Evolutionary conservation across 2,329 filamentous ascomycete genomes (phyloP).

Genomic region (Thermomyces lanuginosus): DNA sequence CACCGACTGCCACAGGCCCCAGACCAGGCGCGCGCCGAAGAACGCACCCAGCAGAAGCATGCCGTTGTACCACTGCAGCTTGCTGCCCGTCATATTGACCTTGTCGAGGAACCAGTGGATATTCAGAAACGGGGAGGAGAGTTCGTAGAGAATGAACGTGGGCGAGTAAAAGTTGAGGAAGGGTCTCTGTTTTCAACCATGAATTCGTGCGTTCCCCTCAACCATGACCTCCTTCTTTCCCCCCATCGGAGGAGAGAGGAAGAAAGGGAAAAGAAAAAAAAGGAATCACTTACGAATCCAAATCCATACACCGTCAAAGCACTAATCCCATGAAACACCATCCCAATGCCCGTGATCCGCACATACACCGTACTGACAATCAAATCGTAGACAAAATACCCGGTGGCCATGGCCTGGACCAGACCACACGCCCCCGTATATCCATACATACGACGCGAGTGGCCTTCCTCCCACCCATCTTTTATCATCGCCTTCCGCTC

Average conservation of each 20-base stretch:
- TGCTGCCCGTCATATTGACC: constrained; percentile 46
- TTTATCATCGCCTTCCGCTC: constrained; percentile 39
- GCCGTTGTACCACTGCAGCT: constrained; percentile 47
- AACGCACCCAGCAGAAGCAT: constrained; percentile 42
- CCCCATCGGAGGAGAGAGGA: not conserved
- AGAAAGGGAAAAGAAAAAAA: constrained; percentile 5
- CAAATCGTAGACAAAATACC: constrained; percentile 51
- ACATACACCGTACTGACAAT: constrained; percentile 40
- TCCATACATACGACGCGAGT: constrained; percentile 44
- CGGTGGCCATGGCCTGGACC: constrained; percentile 43
- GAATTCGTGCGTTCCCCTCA: not conserved
- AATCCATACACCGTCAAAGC: constrained; percentile 45
- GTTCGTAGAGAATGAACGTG: constrained; percentile 51
- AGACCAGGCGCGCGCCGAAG: constrained; percentile 45
- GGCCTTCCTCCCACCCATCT: no score
- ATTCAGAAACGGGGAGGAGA: constrained; percentile 50
- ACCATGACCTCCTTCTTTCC: not conserved
- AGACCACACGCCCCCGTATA: constrained; percentile 44
- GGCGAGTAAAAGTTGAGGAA: constrained; percentile 51
- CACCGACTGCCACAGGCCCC: constrained; percentile 45
- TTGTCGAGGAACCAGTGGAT: constrained; percentile 58
- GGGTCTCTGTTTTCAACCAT: constrained; percentile 34
- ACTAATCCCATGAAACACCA: constrained; percentile 45
- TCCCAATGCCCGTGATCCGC: constrained; percentile 42
- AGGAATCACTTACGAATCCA: constrained; percentile 41